These are phyloP conservation scores for Hanseniaspora vineae DNA, from an alignment of 805 yeast species.

Conservation along the genomic window DNA sequence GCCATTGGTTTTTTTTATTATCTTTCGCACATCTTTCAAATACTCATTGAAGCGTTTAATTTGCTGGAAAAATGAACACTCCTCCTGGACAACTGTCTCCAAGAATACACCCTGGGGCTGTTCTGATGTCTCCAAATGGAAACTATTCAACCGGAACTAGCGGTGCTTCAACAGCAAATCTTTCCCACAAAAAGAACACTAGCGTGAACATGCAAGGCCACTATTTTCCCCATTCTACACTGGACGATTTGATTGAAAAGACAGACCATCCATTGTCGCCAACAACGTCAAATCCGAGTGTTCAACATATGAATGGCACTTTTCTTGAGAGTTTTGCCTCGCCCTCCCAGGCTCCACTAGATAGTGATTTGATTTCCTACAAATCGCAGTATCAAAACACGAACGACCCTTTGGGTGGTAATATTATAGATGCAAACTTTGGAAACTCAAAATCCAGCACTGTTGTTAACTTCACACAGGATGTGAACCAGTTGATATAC, in stretches of 20 bases:
- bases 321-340: conserved; percentile 1
- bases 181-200: background rate
- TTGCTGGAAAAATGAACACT: background rate
- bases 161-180: no score
- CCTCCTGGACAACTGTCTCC: conserved; percentile 19
- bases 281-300: conserved; percentile 5
- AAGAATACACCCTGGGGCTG: conserved; percentile 32
- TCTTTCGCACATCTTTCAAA: background rate
- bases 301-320: conserved; percentile 2
- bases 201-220: conserved; percentile 5
- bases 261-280: conserved; percentile 1
- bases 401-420: no score
- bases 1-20: no score
- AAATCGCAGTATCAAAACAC: no score
- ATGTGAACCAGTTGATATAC: conserved; percentile 34
- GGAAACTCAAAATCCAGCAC: conserved; percentile 3
- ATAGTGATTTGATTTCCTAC: background rate
- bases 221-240: conserved; percentile 9
- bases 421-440: no score
- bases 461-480: conserved; percentile 32
- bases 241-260: conserved; percentile 14
- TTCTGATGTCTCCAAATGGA: conserved; percentile 14
- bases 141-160: conserved; percentile 2
- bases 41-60: no score
- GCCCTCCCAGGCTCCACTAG: conserved; percentile 1